Base-by-base conservation (phyloP, 345 rosid genomes). In the Arabidopsis suecica region DNA sequence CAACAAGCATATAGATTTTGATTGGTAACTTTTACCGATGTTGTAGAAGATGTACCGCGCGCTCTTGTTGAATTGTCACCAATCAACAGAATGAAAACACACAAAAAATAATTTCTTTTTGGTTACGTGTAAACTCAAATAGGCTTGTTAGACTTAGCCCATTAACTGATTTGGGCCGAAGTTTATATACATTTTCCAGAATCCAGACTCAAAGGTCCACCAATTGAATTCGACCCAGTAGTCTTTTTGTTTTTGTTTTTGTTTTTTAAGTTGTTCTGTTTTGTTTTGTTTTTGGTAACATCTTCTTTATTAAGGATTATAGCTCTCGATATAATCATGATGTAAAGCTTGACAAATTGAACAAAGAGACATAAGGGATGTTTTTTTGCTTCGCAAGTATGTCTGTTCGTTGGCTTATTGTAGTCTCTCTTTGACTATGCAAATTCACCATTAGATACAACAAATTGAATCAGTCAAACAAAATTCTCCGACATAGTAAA, bases 141-240 rank as follows among this genome's bases (percentile, higher is more conserved):
- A 49, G 72, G 61, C 60, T 9, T n/a, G 69, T 65, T 37, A n/a
- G 44, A 37, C 36, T 50, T 36, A 36, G 49, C 37, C 61, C 28
- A 50, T 67, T 23, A 51, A 2, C 4, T 9, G 3, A 5, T 2
- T 38, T 38, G 38, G 51, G 25, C 61, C 72, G 0, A 66, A 66
- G 9, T 14, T 22, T 9, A n/a, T 18, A 16, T 6, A 60, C 6
- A 61, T 61, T 6, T 22, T 22, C 45, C 9, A 20, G 48, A 38
- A 6, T 37, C 25, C 7, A 4, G 14, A 9, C 44, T 20, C 16
- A 54, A n/a, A 40, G 7, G 51, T 54, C n/a, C 2, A 28, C n/a
- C 55, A 20, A 33, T 13, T 71, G 18, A 71, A 48, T n/a, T 49
- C 6, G 38, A 47, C 16, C 67, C 48, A 71, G 3, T 56, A 71